Conservation (phyloP, 768 basidiomycete genomes). For the Russula virescens region DNA sequence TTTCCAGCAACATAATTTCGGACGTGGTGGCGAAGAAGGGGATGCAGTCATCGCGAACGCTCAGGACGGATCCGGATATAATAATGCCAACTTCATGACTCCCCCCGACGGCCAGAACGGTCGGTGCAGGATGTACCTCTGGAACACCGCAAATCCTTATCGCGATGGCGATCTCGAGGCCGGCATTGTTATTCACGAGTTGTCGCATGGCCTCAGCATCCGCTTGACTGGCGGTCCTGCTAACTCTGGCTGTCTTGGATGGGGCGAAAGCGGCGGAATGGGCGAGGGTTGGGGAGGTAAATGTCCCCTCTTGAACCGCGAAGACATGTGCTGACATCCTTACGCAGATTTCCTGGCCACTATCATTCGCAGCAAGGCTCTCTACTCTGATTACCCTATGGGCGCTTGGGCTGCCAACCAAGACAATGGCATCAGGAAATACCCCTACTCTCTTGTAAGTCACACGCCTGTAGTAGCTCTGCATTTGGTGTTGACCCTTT, state of each 20-base stretch:
- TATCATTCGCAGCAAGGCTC: constrained; percentile 66
- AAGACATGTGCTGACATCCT: neutral
- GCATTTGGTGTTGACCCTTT: neutral
- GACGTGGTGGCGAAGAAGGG: constrained; percentile 75
- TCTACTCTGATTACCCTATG: constrained; percentile 82
- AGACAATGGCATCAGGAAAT: constrained; percentile 77
- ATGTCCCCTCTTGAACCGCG: constrained; percentile 12
- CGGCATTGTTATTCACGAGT: constrained; percentile 92
- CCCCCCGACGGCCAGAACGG: constrained; percentile 81
- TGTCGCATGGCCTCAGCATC: constrained; percentile 86
- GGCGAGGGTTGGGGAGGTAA: constrained; percentile 92
- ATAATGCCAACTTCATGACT: constrained; percentile 90
- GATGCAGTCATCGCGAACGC: constrained; percentile 94
- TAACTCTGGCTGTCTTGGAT: constrained; percentile 91
- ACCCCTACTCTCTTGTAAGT: constrained; percentile 63
- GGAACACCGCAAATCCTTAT: constrained; percentile 88
- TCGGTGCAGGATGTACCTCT: constrained; percentile 94
- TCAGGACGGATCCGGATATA: constrained; percentile 91
- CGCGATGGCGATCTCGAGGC: constrained; percentile 95
- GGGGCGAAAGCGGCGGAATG: constrained; percentile 96
- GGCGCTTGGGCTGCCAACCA: constrained; percentile 92
- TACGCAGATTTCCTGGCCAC: constrained; percentile 76
- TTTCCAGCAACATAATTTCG: constrained; percentile 98
- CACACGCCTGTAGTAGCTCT: neutral
- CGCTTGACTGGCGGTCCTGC: constrained; percentile 91